Evolutionary conservation across 805 yeast species (phyloP).

Genomic region (Candida ovalis): DNA sequence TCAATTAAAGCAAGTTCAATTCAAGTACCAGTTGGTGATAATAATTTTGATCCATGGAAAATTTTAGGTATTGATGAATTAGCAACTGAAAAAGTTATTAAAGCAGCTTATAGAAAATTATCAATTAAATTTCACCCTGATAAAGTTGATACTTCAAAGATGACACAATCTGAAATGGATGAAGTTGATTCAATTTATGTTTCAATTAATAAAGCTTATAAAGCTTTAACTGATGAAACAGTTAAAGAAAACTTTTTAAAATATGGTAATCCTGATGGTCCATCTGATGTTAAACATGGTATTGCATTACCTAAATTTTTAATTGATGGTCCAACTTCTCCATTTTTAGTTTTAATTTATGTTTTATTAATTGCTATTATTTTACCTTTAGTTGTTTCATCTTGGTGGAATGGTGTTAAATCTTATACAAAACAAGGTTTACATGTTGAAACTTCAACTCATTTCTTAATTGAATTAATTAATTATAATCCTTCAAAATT

Average conservation of each 20-base stretch:
- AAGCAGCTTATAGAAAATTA: slow-evolving; percentile 78
- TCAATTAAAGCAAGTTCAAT: slow-evolving; percentile 39
- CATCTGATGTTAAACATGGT: slow-evolving; percentile 85
- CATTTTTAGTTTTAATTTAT: slow-evolving; percentile 59
- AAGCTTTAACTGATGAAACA: slow-evolving; percentile 87
- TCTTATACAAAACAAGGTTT: slow-evolving; percentile 79
- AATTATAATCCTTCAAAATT: slow-evolving; percentile 71
- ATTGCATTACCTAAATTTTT: slow-evolving; percentile 92
- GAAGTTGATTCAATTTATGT: slow-evolving; percentile 75
- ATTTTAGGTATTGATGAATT: slow-evolving; percentile 68
- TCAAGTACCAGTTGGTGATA: slow-evolving; percentile 40
- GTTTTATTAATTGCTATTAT: slow-evolving; percentile 69
- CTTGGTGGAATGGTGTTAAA: slow-evolving; percentile 88
- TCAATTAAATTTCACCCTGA: slow-evolving; percentile 93
- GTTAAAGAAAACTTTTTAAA: slow-evolving; percentile 76
- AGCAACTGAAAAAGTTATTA: slow-evolving; percentile 72
- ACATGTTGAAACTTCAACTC: slow-evolving; percentile 78
- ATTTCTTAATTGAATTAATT: slow-evolving; percentile 65
- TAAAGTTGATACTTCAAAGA: slow-evolving; percentile 62
- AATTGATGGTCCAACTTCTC: slow-evolving; percentile 75
- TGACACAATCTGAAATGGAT: slow-evolving; percentile 51
- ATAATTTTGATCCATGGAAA: slow-evolving; percentile 83
- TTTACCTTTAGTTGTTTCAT: slow-evolving; percentile 75
- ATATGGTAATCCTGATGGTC: slow-evolving; percentile 98
- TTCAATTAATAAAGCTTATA: slow-evolving; percentile 84